Base-by-base conservation (phyloP, 495 filamentous ascomycete species). In the Annulohypoxylon nitens region DNA sequence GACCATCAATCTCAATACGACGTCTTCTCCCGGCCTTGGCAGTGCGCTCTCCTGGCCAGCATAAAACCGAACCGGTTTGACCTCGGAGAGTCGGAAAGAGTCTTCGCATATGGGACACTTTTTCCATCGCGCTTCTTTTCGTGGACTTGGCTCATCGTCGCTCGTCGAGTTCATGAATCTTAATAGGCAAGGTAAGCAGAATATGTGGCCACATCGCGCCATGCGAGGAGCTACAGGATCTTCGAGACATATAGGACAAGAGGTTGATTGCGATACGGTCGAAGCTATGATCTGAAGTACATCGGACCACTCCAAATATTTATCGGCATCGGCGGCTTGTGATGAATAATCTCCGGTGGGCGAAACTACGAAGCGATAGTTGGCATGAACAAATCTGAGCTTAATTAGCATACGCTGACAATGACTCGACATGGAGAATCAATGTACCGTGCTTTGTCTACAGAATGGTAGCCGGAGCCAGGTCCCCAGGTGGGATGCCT, bases 51-150 rank as follows among this genome's bases (percentile, higher is more conserved):
- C 95, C 78, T 97, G 95, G 0, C 96, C 95, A 64, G 87, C 88
- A 76, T 96, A 97, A 88, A 96, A 98, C 50, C 94, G 86, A 26
- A 98, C 96, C 0, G 96, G 93, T 23, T 92, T 86, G n/a, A 92
- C 93, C 59, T 99, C 96, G 1, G 93, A 90, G 8, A 94, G 86
- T 77, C 93, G 97, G 14, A 99, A 89, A 23, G 87, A 89, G 75
- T 98, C 96, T 85, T 91, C 95, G 80, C 96, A 99, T 37, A 99
- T 97, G 5, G 96, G 97, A 75, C 96, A 99, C 78, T 97, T 97
- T 82, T 97, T 94, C 88, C 92, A 97, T 60, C 93, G 87, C 14
- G 72, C 76, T 57, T 93, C 87, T 79, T 87, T 91, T 79, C 91
- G 93, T 67, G 92, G 89, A 9, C 86, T 87, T 2, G 85, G 67